Evolutionary conservation across 768 basidiomycete species (phyloP).

Genomic region (Favolaschia claudopus): DNA sequence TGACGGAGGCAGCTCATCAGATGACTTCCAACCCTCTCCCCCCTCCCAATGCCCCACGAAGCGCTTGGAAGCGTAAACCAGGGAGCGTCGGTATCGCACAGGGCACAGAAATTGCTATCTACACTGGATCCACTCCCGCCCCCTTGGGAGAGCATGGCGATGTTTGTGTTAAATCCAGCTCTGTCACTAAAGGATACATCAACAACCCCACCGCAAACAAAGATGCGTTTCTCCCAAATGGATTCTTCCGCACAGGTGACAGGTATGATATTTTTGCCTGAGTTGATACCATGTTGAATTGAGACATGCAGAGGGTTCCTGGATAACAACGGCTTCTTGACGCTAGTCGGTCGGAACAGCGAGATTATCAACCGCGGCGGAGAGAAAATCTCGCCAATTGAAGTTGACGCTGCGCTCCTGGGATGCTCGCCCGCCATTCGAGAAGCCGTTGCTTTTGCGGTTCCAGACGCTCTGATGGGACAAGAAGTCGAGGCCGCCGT

Average conservation of each 20-base stretch:
- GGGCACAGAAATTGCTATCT: constrained; percentile 9
- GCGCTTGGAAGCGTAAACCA: neutral
- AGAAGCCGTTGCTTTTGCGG: constrained; percentile 3
- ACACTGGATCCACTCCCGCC: neutral
- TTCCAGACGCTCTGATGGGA: constrained; percentile 9
- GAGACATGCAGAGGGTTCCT: constrained; percentile 6
- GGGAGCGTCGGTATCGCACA: constrained; percentile 8
- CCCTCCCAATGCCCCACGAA: neutral
- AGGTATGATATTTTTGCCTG: no score
- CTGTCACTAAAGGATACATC: constrained; percentile 9
- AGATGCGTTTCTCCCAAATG: constrained; percentile 1
- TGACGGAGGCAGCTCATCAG: constrained; percentile 13
- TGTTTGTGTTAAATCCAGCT: neutral
- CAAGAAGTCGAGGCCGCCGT: constrained; percentile 14
- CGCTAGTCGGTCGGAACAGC: constrained; percentile 3
- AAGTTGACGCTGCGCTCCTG: constrained; percentile 11
- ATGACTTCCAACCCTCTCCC: constrained; percentile 16
- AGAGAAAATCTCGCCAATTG: constrained; percentile 15
- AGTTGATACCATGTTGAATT: no score
- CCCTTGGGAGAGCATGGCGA: constrained; percentile 4
- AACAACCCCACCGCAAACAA: constrained; percentile 1
- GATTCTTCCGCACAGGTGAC: constrained; percentile 14
- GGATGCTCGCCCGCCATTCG: constrained; percentile 3
- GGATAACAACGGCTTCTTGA: constrained; percentile 1
- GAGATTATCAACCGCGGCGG: constrained; percentile 18